These are phyloP conservation scores for Teratosphaeria zuluensis DNA, from an alignment of 2,329 filamentous ascomycete genomes.

Conservation along the genomic window DNA sequence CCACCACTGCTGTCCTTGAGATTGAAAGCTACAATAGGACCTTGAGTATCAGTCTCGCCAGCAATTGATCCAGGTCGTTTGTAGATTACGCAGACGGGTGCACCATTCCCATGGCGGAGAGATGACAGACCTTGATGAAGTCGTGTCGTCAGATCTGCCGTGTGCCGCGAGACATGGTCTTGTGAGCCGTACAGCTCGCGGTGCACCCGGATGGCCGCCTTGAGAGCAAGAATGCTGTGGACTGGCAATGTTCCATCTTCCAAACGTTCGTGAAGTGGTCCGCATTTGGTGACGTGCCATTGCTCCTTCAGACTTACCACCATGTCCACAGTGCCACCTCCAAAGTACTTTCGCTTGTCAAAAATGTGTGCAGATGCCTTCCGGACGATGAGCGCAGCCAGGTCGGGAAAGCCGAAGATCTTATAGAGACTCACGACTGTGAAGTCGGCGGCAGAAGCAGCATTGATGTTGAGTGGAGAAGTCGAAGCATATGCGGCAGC, in stretches of 20 bases:
- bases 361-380: conserved; percentile 57
- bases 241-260: conserved; percentile 90
- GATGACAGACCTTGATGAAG: conserved; percentile 49
- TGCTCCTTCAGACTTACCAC: conserved; percentile 61
- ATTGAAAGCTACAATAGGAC: conserved; percentile 79
- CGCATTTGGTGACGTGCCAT: conserved; percentile 72
- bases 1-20: conserved; percentile 56
- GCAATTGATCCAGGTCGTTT: conserved; percentile 6
- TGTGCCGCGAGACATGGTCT: conserved; percentile 59
- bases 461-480: conserved; percentile 60
- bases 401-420: conserved; percentile 92
- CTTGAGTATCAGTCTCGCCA: conserved; percentile 35
- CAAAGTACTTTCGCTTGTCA: conserved; percentile 68
- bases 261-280: conserved; percentile 64
- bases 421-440: conserved; percentile 86
- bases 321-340: conserved; percentile 88
- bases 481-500: conserved; percentile 75
- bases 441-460: conserved; percentile 67
- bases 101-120: conserved; percentile 61
- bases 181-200: conserved; percentile 58
- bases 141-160: conserved; percentile 51
- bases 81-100: conserved; percentile 59
- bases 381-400: conserved; percentile 75
- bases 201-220: conserved; percentile 63
- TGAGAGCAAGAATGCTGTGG: conserved; percentile 78